Evolutionary conservation across 1,284 basidiomycete genomes (phyloP).

Genomic region (Fistulina hepatica): DNA sequence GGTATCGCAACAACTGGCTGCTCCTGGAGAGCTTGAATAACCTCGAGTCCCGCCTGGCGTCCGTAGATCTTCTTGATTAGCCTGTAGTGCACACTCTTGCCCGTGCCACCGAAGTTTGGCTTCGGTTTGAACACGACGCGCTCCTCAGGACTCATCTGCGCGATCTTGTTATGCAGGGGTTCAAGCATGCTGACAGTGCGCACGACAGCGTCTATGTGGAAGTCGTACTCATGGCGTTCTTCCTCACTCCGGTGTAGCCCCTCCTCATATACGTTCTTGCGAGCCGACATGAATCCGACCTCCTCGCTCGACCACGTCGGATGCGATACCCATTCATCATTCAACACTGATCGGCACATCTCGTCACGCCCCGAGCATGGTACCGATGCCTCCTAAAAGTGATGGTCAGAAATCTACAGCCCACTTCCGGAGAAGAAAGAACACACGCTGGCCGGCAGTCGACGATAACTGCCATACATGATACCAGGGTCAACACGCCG

Average conservation of each 20-base stretch:
- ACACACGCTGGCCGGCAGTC: conserved; percentile 68
- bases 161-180: conserved; percentile 85
- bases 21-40: conserved; percentile 88
- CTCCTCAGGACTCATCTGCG: conserved; percentile 74
- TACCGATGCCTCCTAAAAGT: conserved; percentile 68
- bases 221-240: conserved; percentile 98
- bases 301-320: conserved; percentile 92
- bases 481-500: conserved; percentile 49
- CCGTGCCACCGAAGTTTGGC: conserved; percentile 80
- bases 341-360: conserved; percentile 93
- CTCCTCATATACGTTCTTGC: conserved; percentile 95
- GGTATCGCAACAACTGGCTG: conserved; percentile 89
- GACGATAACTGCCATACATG: conserved; percentile 81
- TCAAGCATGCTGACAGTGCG: conserved; percentile 90
- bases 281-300: conserved; percentile 73
- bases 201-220: conserved; percentile 95
- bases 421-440: conserved; percentile 2
- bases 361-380: conserved; percentile 92
- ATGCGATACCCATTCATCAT: conserved; percentile 95
- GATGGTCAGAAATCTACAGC: conserved; percentile 1
- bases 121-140: conserved; percentile 81
- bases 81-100: conserved; percentile 88
- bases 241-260: conserved; percentile 96
- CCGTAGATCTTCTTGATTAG: conserved; percentile 98
- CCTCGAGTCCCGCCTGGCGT: conserved; percentile 75